Evolutionary conservation across 768 basidiomycete species (phyloP).

Genomic region (Epithele typhae): DNA sequence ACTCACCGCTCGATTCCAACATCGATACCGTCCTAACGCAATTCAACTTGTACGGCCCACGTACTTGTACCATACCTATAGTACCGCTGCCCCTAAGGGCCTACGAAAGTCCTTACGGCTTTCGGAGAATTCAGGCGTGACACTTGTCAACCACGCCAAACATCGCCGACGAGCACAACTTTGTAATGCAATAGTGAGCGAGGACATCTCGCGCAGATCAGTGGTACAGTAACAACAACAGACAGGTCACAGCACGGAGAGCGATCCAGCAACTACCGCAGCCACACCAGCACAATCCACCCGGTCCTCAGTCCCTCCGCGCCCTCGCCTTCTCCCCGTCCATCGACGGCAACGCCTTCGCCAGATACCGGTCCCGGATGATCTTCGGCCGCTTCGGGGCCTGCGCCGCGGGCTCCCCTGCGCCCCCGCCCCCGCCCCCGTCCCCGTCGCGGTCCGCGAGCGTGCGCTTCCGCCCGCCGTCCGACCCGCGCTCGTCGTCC

Average conservation of each 20-base stretch:
- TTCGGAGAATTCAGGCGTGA: too few species aligned
- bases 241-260: too few species aligned
- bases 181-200: too few species aligned
- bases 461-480: conserved; percentile 59
- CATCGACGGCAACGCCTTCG: conserved; percentile 56
- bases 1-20: background rate
- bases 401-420: conserved; percentile 35
- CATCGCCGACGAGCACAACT: too few species aligned
- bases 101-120: too few species aligned
- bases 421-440: conserved; percentile 30
- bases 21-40: conserved; percentile 1
- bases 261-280: too few species aligned
- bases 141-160: too few species aligned
- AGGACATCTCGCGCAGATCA: too few species aligned
- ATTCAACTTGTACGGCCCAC: conserved; percentile 28
- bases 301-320: conserved; percentile 44
- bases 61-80: too few species aligned
- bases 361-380: conserved; percentile 53
- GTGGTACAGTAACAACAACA: too few species aligned
- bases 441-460: conserved; percentile 71
- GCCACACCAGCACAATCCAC: too few species aligned
- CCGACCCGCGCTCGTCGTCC: conserved; percentile 56
- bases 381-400: conserved; percentile 60
- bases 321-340: conserved; percentile 50
- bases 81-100: too few species aligned